These are phyloP conservation scores for Rutstroemia sydowiana DNA, from an alignment of 2,329 filamentous ascomycete genomes.

Conservation along the genomic window DNA sequence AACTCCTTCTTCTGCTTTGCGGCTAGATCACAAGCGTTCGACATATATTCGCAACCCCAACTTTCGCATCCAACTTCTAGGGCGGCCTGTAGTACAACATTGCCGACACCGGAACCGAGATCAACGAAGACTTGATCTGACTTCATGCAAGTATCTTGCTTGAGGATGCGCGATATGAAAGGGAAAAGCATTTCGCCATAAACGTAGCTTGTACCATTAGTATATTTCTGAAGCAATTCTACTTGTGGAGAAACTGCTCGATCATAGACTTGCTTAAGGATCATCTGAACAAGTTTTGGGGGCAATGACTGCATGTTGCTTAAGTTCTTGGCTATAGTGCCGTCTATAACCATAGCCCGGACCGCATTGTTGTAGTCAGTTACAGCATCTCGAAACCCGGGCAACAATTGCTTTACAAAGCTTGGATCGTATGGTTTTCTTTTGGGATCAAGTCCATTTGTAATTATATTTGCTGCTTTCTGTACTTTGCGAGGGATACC, in stretches of 20 bases:
- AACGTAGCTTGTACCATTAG: constrained; percentile 85
- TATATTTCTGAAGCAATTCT: constrained; percentile 74
- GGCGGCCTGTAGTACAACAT: constrained; percentile 89
- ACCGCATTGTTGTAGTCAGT: constrained; percentile 71
- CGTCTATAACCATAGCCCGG: constrained; percentile 56
- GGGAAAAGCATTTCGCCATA: constrained; percentile 88
- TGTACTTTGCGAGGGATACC: constrained; percentile 74
- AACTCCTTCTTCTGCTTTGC: constrained; percentile 79
- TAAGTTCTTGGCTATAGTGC: constrained; percentile 65
- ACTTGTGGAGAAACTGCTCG: constrained; percentile 87
- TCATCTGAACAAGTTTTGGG: constrained; percentile 67
- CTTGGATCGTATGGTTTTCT: constrained; percentile 45
- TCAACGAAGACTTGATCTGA: constrained; percentile 88
- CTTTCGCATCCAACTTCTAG: constrained; percentile 89
- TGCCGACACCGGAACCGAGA: constrained; percentile 90
- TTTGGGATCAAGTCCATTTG: neutral
- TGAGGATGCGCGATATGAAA: constrained; percentile 77
- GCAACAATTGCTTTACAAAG: constrained; percentile 48
- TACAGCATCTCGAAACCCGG: constrained; percentile 66
- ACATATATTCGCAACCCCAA: constrained; percentile 96
- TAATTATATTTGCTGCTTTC: constrained; percentile 43
- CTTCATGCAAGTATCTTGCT: constrained; percentile 60
- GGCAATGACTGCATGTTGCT: constrained; percentile 62
- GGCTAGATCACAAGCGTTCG: constrained; percentile 77
- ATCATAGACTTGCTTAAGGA: constrained; percentile 82